These are phyloP conservation scores for Metroxylon sagu DNA, from an alignment of 176 grass and related monocot species.

Conservation along the genomic window DNA sequence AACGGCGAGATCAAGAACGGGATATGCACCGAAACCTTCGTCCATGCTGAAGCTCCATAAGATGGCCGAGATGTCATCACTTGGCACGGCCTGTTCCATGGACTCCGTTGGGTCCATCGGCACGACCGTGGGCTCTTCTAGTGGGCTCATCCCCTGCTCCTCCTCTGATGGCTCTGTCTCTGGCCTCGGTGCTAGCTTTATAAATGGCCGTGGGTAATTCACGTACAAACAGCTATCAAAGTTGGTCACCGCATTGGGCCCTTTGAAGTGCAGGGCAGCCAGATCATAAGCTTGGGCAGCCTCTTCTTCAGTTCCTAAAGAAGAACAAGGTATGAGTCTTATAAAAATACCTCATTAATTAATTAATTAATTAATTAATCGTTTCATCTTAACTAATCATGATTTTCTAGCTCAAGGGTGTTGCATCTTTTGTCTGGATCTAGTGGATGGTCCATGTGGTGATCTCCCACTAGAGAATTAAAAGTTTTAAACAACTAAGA, in stretches of 20 bases:
- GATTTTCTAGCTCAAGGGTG: no score
- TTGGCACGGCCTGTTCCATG: not conserved
- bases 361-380: no score
- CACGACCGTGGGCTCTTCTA: constrained; percentile 3
- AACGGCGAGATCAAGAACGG: constrained; percentile 6
- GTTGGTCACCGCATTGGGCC: constrained; percentile 14
- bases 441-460: no score
- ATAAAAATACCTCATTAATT: no score
- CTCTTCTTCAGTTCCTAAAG: constrained; percentile 20
- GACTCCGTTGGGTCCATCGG: not conserved
- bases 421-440: no score
- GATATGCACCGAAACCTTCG: constrained; percentile 20
- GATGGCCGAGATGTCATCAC: constrained; percentile 12
- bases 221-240: constrained; percentile 19
- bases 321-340: not conserved
- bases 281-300: constrained; percentile 26
- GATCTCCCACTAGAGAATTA: no score
- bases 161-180: not conserved
- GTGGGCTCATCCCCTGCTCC: no score
- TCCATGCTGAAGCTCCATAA: constrained; percentile 38
- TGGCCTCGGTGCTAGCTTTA: not conserved
- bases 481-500: no score
- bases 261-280: constrained; percentile 14
- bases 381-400: no score
- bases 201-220: constrained; percentile 11